These are phyloP conservation scores for Oryza meridionalis DNA, from an alignment of 176 grass and related monocot genomes.

Conservation along the genomic window DNA sequence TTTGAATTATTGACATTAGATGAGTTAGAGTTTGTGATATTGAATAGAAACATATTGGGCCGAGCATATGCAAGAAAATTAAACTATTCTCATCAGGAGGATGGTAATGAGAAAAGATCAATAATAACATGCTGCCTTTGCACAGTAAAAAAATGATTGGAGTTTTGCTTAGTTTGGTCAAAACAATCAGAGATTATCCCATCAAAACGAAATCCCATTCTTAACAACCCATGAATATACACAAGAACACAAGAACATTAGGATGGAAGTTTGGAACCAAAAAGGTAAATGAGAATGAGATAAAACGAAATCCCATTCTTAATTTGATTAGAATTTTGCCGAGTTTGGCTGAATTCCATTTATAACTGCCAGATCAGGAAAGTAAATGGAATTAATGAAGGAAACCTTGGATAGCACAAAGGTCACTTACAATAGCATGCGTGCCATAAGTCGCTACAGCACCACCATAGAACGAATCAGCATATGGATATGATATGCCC, in stretches of 20 bases:
- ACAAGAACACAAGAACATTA: background rate
- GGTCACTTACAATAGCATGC: conserved; percentile 62
- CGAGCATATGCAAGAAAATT: conserved; percentile 19
- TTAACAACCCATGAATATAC: conserved; percentile 1
- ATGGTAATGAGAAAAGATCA: background rate
- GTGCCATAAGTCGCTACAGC: conserved; percentile 61
- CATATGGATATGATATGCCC: conserved; percentile 81
- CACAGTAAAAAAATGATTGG: background rate
- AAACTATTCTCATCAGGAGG: background rate
- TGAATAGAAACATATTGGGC: conserved; percentile 1
- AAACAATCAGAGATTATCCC: background rate
- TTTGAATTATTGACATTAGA: conserved; percentile 28
- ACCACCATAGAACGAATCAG: conserved; percentile 66
- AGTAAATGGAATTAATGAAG: conserved; percentile 1
- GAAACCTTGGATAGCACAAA: conserved; percentile 39
- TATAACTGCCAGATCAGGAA: too few species aligned
- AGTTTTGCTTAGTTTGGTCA: conserved; percentile 7
- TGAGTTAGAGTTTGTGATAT: conserved; percentile 3
- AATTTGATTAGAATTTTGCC: too few species aligned
- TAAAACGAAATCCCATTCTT: too few species aligned
- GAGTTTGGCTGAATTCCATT: too few species aligned
- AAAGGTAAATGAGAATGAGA: too few species aligned
- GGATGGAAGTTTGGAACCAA: conserved; percentile 4
- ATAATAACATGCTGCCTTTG: background rate
- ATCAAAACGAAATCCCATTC: background rate